These are phyloP conservation scores for Raphanus raphanistrum DNA, from an alignment of 345 rosid genomes.

Conservation along the genomic window DNA sequence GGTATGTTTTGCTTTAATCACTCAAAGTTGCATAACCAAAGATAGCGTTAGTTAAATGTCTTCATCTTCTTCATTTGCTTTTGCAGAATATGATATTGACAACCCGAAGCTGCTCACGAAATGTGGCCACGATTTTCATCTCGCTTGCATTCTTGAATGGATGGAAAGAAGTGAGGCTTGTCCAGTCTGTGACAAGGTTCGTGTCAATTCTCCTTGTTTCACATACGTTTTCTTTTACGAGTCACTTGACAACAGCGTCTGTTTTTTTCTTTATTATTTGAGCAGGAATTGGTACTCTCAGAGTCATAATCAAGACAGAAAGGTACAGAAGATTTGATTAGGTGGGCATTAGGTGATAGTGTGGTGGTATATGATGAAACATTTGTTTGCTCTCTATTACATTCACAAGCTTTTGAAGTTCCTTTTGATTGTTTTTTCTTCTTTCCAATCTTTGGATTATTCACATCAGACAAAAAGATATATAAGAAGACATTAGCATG, in stretches of 20 bases:
- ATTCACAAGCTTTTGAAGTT: conserved; percentile 18
- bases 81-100: conserved; percentile 73
- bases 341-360: conserved; percentile 13
- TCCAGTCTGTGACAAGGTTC: conserved; percentile 91
- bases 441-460: conserved; percentile 18
- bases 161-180: conserved; percentile 93
- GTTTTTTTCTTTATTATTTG: too few species aligned
- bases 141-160: conserved; percentile 91
- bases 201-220: not conserved
- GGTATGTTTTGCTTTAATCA: conserved; percentile 50
- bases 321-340: conserved; percentile 24
- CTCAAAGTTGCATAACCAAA: not conserved
- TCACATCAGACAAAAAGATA: conserved; percentile 1
- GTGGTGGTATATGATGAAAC: conserved; percentile 8
- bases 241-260: too few species aligned
- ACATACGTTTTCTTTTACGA: not conserved
- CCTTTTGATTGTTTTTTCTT: not conserved
- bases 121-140: conserved; percentile 88
- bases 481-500: not conserved
- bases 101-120: conserved; percentile 77
- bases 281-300: conserved; percentile 29
- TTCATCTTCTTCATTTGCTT: not conserved
- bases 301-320: conserved; percentile 7
- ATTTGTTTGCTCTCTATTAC: conserved; percentile 13
- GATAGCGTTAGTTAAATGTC: not conserved